Evolutionary conservation across 495 filamentous ascomycete genomes (phyloP).

Genomic region (Aspergillus taichungensis): DNA sequence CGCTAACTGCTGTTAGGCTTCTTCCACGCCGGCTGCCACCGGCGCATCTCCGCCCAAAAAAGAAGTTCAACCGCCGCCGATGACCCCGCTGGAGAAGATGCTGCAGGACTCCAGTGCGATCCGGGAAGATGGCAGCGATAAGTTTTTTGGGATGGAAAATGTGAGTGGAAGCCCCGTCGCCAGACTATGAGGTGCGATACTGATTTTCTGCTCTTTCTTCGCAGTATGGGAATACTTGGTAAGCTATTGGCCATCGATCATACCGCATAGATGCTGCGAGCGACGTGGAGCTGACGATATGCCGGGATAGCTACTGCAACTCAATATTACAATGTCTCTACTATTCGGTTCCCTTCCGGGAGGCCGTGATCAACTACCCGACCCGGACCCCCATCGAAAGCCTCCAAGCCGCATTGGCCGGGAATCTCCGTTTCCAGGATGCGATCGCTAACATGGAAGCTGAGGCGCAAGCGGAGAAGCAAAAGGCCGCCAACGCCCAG

Average conservation of each 20-base stretch:
- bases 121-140: constrained; percentile 85
- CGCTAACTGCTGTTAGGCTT: constrained; percentile 22
- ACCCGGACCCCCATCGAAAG: constrained; percentile 49
- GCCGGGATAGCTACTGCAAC: constrained; percentile 77
- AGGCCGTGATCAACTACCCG: constrained; percentile 90
- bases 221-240: constrained; percentile 97
- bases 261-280: not conserved
- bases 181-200: constrained; percentile 1
- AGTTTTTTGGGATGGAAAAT: constrained; percentile 98
- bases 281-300: not conserved
- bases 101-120: constrained; percentile 70
- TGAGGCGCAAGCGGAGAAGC: constrained; percentile 36
- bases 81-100: constrained; percentile 77
- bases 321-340: constrained; percentile 96
- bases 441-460: constrained; percentile 32
- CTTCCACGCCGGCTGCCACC: constrained; percentile 31
- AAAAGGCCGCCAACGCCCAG: constrained; percentile 25
- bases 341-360: constrained; percentile 89
- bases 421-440: constrained; percentile 41
- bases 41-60: constrained; percentile 52
- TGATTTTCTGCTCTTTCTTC: constrained; percentile 3
- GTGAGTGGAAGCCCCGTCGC: constrained; percentile 43
- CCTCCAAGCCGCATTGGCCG: constrained; percentile 36
- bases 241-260: constrained; percentile 19
- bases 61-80: constrained; percentile 55